A percentile compares a stretch with the other conserved stretches of the same genome.
Evolutionary conservation across 192 early-diverging fungal species (phyloP).

Genomic region (Podila clonocystis): DNA sequence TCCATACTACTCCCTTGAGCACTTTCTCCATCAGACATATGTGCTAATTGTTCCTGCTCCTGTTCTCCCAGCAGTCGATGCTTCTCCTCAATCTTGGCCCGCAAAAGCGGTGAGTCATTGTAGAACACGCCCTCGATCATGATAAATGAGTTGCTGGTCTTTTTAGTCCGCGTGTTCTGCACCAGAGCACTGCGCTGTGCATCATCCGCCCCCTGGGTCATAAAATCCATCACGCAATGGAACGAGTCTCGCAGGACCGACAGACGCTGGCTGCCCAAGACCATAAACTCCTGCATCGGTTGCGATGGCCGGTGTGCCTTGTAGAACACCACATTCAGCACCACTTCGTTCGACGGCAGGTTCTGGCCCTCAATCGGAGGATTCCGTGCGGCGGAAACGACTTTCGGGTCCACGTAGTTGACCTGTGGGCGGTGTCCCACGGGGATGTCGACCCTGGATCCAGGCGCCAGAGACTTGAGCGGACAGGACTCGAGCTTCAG

Average conservation of each 20-base stretch:
- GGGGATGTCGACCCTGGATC: slow-evolving; percentile 17
- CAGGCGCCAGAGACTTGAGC: slow-evolving; percentile 5
- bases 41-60: neutral
- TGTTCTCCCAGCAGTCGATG: neutral
- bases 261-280: slow-evolving; percentile 76
- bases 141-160: slow-evolving; percentile 74
- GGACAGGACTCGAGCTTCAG: slow-evolving; percentile 20
- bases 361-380: slow-evolving; percentile 33
- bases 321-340: slow-evolving; percentile 73
- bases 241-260: slow-evolving; percentile 76
- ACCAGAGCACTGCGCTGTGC: slow-evolving; percentile 14
- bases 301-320: slow-evolving; percentile 60
- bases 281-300: slow-evolving; percentile 69
- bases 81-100: slow-evolving; percentile 49
- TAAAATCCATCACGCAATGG: slow-evolving; percentile 74
- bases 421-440: slow-evolving; percentile 11
- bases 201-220: slow-evolving; percentile 51
- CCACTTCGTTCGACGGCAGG: slow-evolving; percentile 26
- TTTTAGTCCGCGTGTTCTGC: slow-evolving; percentile 61
- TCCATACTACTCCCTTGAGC: neutral
- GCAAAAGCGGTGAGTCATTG: slow-evolving; percentile 69
- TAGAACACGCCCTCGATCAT: slow-evolving; percentile 84
- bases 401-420: slow-evolving; percentile 13
- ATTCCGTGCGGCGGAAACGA: neutral
- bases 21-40: neutral